A percentile compares a stretch with the other conserved stretches of the same genome.
Conservation (phyloP, 225 moss, liverwort and hornwort genomes). For the Marchantia polymorpha region DNA sequence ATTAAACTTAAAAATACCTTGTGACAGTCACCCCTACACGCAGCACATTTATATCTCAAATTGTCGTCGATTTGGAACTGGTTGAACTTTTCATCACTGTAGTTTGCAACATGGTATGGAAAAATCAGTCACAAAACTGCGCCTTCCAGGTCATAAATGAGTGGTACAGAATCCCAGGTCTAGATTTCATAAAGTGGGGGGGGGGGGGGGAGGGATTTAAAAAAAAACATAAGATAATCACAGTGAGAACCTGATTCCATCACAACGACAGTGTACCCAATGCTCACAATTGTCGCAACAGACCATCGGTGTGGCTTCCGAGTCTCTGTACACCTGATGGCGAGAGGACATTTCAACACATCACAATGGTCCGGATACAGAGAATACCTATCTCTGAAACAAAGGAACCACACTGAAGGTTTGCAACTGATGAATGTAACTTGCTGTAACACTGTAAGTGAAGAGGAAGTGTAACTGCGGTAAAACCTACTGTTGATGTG, state of each 20-base stretch:
- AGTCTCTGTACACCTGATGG: constrained; percentile 87
- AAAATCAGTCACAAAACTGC: neutral
- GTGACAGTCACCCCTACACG: constrained; percentile 90
- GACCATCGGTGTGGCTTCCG: constrained; percentile 96
- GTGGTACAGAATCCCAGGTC: too few species aligned
- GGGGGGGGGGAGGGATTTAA: too few species aligned
- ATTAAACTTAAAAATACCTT: constrained; percentile 45
- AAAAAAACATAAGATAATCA: neutral
- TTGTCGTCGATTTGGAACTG: constrained; percentile 80
- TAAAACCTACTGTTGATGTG: neutral
- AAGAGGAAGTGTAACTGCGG: neutral
- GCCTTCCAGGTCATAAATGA: neutral
- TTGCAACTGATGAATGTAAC: neutral
- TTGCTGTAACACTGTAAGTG: neutral
- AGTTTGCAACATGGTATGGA: neutral
- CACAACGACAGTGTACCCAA: constrained; percentile 97
- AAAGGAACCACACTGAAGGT: neutral
- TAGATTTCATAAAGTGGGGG: too few species aligned
- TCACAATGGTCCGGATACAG: neutral
- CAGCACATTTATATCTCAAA: constrained; percentile 87
- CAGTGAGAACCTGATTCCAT: constrained; percentile 68
- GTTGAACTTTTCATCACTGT: constrained; percentile 82
- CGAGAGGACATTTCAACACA: neutral
- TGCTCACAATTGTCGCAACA: constrained; percentile 97
- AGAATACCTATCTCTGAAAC: neutral